Conservation (phyloP, 2,329 filamentous ascomycete genomes). For the Arthrobotrys pseudoclavata region DNA sequence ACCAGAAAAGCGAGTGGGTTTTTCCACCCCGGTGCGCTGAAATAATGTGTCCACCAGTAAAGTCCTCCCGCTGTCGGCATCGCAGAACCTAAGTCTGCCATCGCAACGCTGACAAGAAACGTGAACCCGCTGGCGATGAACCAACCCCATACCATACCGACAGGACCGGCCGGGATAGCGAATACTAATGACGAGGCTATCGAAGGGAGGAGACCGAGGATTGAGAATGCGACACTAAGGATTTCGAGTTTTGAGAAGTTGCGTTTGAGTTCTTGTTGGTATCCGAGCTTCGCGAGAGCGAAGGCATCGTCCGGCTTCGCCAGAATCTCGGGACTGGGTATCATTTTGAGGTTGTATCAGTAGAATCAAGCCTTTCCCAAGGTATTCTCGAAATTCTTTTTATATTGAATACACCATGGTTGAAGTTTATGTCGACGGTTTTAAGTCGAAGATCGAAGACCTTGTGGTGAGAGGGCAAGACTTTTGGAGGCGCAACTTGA, state of each 20-base stretch:
- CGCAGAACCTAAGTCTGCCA: slow-evolving; percentile 68
- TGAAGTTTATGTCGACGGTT: slow-evolving; percentile 1
- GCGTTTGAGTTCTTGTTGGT: slow-evolving; percentile 73
- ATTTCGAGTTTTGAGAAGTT: slow-evolving; percentile 76
- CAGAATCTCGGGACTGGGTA: slow-evolving; percentile 15
- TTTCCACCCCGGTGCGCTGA: slow-evolving; percentile 71
- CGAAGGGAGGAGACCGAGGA: slow-evolving; percentile 73
- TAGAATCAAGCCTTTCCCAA: neutral
- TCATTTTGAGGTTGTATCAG: slow-evolving; percentile 26
- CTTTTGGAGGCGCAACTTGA: slow-evolving; percentile 13
- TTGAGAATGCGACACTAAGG: slow-evolving; percentile 73
- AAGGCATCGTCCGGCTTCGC: slow-evolving; percentile 54
- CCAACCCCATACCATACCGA: slow-evolving; percentile 75
- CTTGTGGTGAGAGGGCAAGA: neutral
- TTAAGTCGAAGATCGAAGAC: neutral
- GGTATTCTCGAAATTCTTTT: neutral
- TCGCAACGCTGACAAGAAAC: slow-evolving; percentile 73
- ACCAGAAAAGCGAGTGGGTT: slow-evolving; percentile 68
- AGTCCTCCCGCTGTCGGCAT: slow-evolving; percentile 68
- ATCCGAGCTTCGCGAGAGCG: slow-evolving; percentile 47
- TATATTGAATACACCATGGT: slow-evolving; percentile 41
- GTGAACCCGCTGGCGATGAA: slow-evolving; percentile 73
- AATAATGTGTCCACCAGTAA: slow-evolving; percentile 75
- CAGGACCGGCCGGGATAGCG: slow-evolving; percentile 73
- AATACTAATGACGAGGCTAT: slow-evolving; percentile 74